phyloP scores from a whole-genome alignment of 768 basidiomycete genomes.

The Strobilomyces echinocephalus region DNA sequence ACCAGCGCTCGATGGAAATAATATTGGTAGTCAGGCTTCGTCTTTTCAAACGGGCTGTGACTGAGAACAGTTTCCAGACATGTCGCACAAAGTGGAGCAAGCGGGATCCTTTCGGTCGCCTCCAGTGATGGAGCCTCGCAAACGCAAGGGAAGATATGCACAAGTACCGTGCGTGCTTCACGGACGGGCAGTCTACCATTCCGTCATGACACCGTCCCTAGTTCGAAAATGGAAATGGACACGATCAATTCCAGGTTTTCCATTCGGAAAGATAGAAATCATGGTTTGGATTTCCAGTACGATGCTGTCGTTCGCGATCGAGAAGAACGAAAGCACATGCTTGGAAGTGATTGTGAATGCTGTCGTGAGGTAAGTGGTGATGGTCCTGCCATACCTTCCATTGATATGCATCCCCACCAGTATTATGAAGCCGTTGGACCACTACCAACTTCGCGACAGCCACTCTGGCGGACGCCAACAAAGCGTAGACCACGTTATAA shows the following conservation, averaged over 20 bases:
- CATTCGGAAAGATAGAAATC: constrained; percentile 62
- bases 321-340: constrained; percentile 58
- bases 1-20: background rate
- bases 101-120: background rate
- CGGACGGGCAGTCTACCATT: background rate
- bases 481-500: constrained; percentile 19
- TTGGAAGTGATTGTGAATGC: constrained; percentile 77
- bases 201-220: constrained; percentile 2
- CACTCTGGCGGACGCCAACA: constrained; percentile 70
- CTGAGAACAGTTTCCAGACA: constrained; percentile 10
- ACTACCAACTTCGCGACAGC: constrained; percentile 63
- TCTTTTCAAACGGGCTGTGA: background rate
- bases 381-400: no score
- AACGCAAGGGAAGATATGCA: constrained; percentile 58
- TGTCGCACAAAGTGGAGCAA: constrained; percentile 7
- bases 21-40: constrained; percentile 11
- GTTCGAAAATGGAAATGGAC: constrained; percentile 28
- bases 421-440: constrained; percentile 78
- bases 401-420: constrained; percentile 34
- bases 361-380: constrained; percentile 61
- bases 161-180: constrained; percentile 33
- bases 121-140: constrained; percentile 31
- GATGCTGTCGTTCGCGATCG: constrained; percentile 72
- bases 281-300: constrained; percentile 61
- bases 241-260: constrained; percentile 63